Base-by-base conservation (phyloP, 2,329 filamentous ascomycete genomes). In the Scedosporium dehoogii region DNA sequence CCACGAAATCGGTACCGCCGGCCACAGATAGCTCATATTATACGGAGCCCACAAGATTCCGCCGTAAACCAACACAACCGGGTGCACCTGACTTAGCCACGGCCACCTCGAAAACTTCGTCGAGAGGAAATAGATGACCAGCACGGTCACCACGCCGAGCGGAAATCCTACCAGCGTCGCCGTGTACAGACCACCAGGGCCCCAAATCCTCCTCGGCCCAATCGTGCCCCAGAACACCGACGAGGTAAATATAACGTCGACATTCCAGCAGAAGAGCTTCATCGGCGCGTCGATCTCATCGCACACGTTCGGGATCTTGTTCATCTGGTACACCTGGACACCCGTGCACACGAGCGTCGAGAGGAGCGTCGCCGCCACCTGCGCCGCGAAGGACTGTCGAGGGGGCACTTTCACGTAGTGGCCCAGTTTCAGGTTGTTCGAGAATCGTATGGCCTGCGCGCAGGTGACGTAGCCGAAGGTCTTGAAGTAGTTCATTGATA, bases 381-480 rank as follows among this genome's bases (percentile, higher is more conserved):
- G 84, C 1, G 82, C 83, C 23, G 75, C 72, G 66, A 86, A 87
- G 3, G 83, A 82, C 33, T 84, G 78, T 10, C 81, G 78, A 0
- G 84, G 84, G 4, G 84, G 83, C 18, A 86, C 84, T 73, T 85
- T 85, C 73, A 83, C 78, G 70, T 85, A 85, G 65, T 80, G 78
- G 7, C 78, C 78, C 14, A 80, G 76, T 69, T 80, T 80, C 42
- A 79, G 69, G 65, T 78, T 78, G 65, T 76, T 77, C 63, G 73
- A 76, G 68, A 82, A 83, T 69, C 75, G 75, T 23, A 83, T 72
- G n/a, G 80, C 78, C 64, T 82, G 79, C 0, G 78, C 77, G 60
- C 78, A 80, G 1, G 78, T 79, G 14, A 80, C 75, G 60, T 78
- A 78, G 55, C 78, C 78, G 64, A 79, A 81, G 0, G 76, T 78